phyloP scores from a whole-genome alignment of 2,329 filamentous ascomycete genomes.

The Colletotrichum lini region DNA sequence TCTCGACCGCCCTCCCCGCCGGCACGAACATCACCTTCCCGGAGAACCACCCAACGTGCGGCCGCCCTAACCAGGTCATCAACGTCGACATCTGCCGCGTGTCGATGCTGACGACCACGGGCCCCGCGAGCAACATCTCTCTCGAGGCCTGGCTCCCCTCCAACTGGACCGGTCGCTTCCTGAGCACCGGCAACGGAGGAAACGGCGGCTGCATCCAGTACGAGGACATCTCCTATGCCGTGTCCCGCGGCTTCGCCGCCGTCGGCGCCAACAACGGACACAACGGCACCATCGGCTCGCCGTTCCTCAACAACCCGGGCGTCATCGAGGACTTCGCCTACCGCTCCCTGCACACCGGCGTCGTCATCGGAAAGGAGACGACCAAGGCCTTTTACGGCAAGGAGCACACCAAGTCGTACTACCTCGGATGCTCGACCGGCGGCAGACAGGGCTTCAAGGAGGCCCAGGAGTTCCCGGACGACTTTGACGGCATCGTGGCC shows the following conservation, averaged over 20 bases:
- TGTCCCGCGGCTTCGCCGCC: constrained; percentile 58
- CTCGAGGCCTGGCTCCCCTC: constrained; percentile 63
- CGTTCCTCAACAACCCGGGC: constrained; percentile 55
- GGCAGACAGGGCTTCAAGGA: constrained; percentile 65
- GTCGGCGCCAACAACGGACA: constrained; percentile 66
- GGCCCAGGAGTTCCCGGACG: constrained; percentile 62
- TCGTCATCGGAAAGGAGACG: constrained; percentile 59
- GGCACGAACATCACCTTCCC: constrained; percentile 56
- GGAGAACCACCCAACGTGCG: constrained; percentile 57
- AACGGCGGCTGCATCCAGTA: constrained; percentile 63
- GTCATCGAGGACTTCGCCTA: constrained; percentile 55
- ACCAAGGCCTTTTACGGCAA: constrained; percentile 62
- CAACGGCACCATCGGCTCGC: constrained; percentile 55
- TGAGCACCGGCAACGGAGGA: constrained; percentile 65
- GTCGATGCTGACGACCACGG: constrained; percentile 51
- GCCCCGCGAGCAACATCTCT: constrained; percentile 59
- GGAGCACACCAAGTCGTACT: constrained; percentile 58
- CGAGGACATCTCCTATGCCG: constrained; percentile 59
- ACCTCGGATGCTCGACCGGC: constrained; percentile 65
- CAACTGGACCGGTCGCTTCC: constrained; percentile 60
- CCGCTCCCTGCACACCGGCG: constrained; percentile 51
- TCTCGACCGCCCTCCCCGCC: constrained; percentile 54
- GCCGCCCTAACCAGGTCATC: constrained; percentile 43
- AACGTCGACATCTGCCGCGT: constrained; percentile 49
- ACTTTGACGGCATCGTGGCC: constrained; percentile 61